Evolutionary conservation across 106 monocot species (phyloP), one percentile per base, ranked within the genome.

Genomic region (Cymbidium sinense): DNA sequence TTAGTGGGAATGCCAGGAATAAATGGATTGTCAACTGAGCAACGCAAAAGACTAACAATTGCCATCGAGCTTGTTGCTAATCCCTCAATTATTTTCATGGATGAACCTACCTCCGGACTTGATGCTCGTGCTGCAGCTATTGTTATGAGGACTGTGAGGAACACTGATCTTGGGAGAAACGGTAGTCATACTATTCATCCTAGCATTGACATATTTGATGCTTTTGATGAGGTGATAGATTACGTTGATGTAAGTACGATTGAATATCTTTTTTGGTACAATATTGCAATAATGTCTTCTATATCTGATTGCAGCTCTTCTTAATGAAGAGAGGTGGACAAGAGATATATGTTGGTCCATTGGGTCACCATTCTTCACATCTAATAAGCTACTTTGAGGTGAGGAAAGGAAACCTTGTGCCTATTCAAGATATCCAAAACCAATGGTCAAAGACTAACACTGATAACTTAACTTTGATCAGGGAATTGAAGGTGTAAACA

Each of bases 371-470:
- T 21, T 89, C 85, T 29, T 83, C 51, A 23, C 52, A 86, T 19
- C 73, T 89, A 35, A 86, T 89, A 36, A 79, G 81, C 13, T 86
- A 86, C 75, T 83, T 89, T 83, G 85, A 89, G 88, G 88, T 88
- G 75, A 62, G 30, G 7, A 15, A 54, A 67, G 29, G 4, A 58
- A 58, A 8, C 39, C 77, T 65, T 85, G 12, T 76, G 77, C 67
- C 36, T 81, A 9, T 47, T 2, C 1, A 58, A 33, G 20, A 58
- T 34, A 37, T 50, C 30, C 25, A 34, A 67, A 43, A 30, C 18
- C 19, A 43, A 62, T n/a, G 50, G n/a, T 35, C 37, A 8, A 65
- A 27, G 34, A 62, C 37, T n/a, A 29, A 50, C 29, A 76, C 13
- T 54, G 30, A 21, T 3, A 76, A 13, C 19, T 18, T 54, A 25